Evolutionary conservation across 495 filamentous ascomycete genomes (phyloP).

Genomic region (Tuber aestivum): DNA sequence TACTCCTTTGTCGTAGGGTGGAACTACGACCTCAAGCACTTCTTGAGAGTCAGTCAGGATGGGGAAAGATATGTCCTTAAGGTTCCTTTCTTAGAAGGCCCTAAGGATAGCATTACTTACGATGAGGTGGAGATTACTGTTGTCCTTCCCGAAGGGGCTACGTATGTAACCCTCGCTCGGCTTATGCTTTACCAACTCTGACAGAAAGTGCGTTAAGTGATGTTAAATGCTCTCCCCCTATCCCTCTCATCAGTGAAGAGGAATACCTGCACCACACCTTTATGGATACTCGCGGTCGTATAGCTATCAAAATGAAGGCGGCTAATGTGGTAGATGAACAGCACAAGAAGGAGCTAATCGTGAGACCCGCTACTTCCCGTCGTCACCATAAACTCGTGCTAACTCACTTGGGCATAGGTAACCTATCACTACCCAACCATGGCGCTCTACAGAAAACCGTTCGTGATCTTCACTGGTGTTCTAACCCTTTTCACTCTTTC

Average conservation of each 20-base stretch:
- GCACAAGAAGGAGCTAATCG: slow-evolving; percentile 70
- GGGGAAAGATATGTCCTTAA: slow-evolving; percentile 73
- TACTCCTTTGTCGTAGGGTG: slow-evolving; percentile 93
- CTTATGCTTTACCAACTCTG: slow-evolving; percentile 27
- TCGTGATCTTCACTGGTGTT: slow-evolving; percentile 71
- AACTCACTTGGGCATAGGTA: slow-evolving; percentile 44
- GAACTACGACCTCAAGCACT: slow-evolving; percentile 74
- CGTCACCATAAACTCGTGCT: slow-evolving; percentile 4
- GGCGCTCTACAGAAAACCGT: slow-evolving; percentile 76
- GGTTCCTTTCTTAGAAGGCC: slow-evolving; percentile 93
- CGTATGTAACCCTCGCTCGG: slow-evolving; percentile 54
- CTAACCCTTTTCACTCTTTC: slow-evolving; percentile 66
- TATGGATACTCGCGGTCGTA: slow-evolving; percentile 88
- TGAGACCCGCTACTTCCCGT: slow-evolving; percentile 39
- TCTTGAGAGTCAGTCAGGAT: slow-evolving; percentile 57
- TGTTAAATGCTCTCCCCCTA: slow-evolving; percentile 58
- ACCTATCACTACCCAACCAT: slow-evolving; percentile 77
- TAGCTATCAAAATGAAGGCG: slow-evolving; percentile 71
- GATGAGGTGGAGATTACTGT: slow-evolving; percentile 73
- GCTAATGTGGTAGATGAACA: slow-evolving; percentile 83
- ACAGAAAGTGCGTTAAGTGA: slow-evolving; percentile 50
- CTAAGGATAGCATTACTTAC: slow-evolving; percentile 84
- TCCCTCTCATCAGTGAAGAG: slow-evolving; percentile 53
- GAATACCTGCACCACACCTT: slow-evolving; percentile 71
- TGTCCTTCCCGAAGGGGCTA: slow-evolving; percentile 84